Base-by-base conservation (phyloP, 2,329 filamentous ascomycete species). In the Fusarium chaquense region DNA sequence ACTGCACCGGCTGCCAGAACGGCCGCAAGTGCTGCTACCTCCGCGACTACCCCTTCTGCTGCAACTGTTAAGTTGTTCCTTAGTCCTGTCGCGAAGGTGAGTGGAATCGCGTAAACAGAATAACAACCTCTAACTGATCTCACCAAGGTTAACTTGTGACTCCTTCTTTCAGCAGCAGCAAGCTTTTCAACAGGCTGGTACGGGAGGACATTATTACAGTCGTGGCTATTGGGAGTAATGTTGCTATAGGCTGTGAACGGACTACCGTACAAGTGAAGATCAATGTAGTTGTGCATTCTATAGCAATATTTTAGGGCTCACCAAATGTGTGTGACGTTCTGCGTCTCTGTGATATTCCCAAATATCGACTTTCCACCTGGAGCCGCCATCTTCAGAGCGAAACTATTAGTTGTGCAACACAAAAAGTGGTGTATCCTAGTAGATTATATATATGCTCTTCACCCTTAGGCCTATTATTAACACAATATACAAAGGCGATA, bases 1-100 rank as follows among this genome's bases (percentile, higher is more conserved):
- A 9, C 36, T 58, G 55, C 5, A 58, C 30, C 8, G 46, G 22
- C 38, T 58, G 55, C 24, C 6, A 13, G 10, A 35, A 53, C 15
- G 38, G 47, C 8, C 47, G 55, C 22, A 58, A 58, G 47, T 58
- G 55, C 18, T 58, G 55, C 3, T 18, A n/a, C n/a, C 35, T 58
- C 18, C 22, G 55, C 6, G 38, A 8, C 22, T 28, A 13, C n/a
- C 46, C 46, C 24, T 58, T 58, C 18, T 58, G 55, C 55, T 58
- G 55, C n/a, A 22, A n/a, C 36, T 58, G 55, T 30, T 58, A 58
- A 22, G n/a, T 33, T n/a, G 18, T 22, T n/a, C 5, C 11, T 3
- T 2, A n/a, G 3, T 7, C 2, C 4, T 13, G 1, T 3, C 7
- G 6, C 6, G 33, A n/a, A 24, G 18, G 55, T 58, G 2, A 44